A percentile compares a stretch with the other conserved stretches of the same genome.
These are phyloP conservation scores for Ichthyophthirius multifiliis DNA, from an alignment of 169 alveolate species.

Conservation along the genomic window DNA sequence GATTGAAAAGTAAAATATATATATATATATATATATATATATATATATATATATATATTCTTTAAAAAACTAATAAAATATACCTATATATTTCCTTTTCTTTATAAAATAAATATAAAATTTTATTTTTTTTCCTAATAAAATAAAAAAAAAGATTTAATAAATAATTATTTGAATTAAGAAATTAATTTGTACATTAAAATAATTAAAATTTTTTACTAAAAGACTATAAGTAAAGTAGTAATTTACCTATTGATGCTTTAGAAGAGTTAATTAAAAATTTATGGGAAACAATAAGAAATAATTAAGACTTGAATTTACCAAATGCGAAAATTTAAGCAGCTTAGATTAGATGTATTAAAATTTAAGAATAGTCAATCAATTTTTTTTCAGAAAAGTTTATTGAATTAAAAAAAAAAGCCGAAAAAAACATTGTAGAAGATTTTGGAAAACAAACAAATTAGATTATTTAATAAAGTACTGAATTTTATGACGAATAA, in stretches of 20 bases:
- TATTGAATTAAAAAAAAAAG: not conserved
- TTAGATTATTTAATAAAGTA: not conserved
- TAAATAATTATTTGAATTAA: not conserved
- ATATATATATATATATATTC: no score
- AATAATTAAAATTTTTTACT: not conserved
- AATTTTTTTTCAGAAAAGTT: not conserved
- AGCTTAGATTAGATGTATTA: slow-evolving; percentile 3
- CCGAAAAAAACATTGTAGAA: not conserved
- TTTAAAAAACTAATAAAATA: not conserved
- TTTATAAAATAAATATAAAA: no score
- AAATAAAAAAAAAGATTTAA: not conserved
- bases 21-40: no score
- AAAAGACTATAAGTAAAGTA: not conserved
- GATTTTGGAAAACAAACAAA: not conserved
- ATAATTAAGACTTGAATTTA: slow-evolving; percentile 8
- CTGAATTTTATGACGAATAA: not conserved
- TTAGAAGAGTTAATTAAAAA: not conserved
- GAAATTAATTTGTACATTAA: not conserved
- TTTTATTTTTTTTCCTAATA: no score
- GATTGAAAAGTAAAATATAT: not conserved
- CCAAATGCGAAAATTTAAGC: not conserved
- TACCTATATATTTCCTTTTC: no score
- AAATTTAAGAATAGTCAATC: not conserved
- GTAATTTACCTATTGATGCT: slow-evolving; percentile 5
- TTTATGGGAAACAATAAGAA: not conserved